A percentile compares a stretch with the other conserved stretches of the same genome.
phyloP scores from a whole-genome alignment of 176 grass and related monocot species.

The Tillandsia leiboldiana region DNA sequence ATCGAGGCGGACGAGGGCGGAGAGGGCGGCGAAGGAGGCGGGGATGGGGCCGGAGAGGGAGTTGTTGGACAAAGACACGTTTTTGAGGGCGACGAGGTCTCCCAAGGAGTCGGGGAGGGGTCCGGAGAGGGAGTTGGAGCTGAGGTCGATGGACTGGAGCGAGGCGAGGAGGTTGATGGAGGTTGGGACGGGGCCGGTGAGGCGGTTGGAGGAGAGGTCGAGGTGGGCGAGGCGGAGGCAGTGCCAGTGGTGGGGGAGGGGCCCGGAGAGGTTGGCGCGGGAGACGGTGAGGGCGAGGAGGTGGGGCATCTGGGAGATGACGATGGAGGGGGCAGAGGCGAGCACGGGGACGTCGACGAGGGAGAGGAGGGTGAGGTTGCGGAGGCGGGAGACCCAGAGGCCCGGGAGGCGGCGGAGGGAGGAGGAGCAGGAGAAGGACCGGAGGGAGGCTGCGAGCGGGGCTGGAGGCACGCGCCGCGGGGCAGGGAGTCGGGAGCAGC shows the following conservation, averaged over 20 bases:
- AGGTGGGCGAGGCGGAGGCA: slow-evolving; percentile 63
- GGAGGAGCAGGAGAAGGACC: slow-evolving; percentile 52
- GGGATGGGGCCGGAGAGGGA: slow-evolving; percentile 61
- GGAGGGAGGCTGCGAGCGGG: slow-evolving; percentile 42
- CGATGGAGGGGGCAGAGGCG: slow-evolving; percentile 33
- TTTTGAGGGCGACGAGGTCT: slow-evolving; percentile 56
- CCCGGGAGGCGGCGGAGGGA: slow-evolving; percentile 57
- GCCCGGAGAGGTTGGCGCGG: slow-evolving; percentile 62
- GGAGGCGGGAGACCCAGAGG: slow-evolving; percentile 64
- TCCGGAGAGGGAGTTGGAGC: slow-evolving; percentile 67
- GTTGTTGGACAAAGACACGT: slow-evolving; percentile 58
- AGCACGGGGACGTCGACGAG: slow-evolving; percentile 47
- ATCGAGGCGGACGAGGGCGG: slow-evolving; percentile 62
- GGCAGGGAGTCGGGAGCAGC: slow-evolving; percentile 42
- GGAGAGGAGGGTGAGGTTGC: slow-evolving; percentile 64
- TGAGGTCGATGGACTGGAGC: slow-evolving; percentile 60
- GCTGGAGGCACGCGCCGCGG: slow-evolving; percentile 46
- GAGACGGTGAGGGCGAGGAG: slow-evolving; percentile 51
- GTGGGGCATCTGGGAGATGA: slow-evolving; percentile 65
- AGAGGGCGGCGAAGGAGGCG: slow-evolving; percentile 53
- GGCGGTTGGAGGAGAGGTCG: slow-evolving; percentile 75
- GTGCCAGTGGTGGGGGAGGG: slow-evolving; percentile 83
- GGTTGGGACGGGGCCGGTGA: slow-evolving; percentile 52
- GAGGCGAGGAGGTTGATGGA: slow-evolving; percentile 55
- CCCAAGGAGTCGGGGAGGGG: slow-evolving; percentile 56